Percentiles rank a stretch among this genome's conserved stretches.
phyloP scores from a whole-genome alignment of 108 stramenopile genomes.

The Parietichytrium sp. region DNA sequence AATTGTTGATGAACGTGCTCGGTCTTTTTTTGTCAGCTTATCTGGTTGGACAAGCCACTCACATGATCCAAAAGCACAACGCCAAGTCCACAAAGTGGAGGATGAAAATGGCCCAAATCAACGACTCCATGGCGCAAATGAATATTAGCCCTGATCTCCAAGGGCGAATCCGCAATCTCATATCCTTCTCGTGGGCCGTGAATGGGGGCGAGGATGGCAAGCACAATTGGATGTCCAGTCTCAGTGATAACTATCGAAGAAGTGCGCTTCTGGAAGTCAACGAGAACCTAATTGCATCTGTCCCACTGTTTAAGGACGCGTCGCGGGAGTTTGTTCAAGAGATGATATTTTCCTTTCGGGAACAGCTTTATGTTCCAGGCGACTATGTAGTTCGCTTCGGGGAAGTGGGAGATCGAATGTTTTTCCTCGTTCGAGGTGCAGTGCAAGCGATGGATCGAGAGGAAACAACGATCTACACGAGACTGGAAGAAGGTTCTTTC shows the following conservation, averaged over 20 bases:
- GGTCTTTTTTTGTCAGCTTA: slow-evolving; percentile 19
- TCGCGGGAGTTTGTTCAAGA: background rate
- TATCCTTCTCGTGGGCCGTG: slow-evolving; percentile 7
- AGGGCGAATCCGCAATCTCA: background rate
- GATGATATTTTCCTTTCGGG: background rate
- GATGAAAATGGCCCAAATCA: background rate
- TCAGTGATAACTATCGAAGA: background rate
- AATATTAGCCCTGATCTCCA: slow-evolving; percentile 3
- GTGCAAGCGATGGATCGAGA: background rate
- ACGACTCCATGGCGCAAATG: slow-evolving; percentile 35
- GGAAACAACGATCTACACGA: background rate
- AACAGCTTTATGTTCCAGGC: slow-evolving; percentile 29
- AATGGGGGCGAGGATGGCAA: slow-evolving; percentile 28
- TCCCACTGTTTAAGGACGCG: background rate
- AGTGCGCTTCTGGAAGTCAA: background rate
- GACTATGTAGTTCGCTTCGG: slow-evolving; percentile 1
- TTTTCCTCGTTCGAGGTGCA: background rate
- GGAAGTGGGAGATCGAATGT: slow-evolving; percentile 15
- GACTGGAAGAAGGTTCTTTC: background rate
- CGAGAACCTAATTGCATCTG: slow-evolving; percentile 31
- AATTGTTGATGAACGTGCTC: background rate
- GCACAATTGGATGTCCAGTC: background rate
- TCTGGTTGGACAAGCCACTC: slow-evolving; percentile 5
- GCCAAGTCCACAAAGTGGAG: slow-evolving; percentile 30
- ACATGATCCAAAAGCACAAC: slow-evolving; percentile 12